Evolutionary conservation across 768 basidiomycete genomes (phyloP).

Genomic region (Russula lepida): DNA sequence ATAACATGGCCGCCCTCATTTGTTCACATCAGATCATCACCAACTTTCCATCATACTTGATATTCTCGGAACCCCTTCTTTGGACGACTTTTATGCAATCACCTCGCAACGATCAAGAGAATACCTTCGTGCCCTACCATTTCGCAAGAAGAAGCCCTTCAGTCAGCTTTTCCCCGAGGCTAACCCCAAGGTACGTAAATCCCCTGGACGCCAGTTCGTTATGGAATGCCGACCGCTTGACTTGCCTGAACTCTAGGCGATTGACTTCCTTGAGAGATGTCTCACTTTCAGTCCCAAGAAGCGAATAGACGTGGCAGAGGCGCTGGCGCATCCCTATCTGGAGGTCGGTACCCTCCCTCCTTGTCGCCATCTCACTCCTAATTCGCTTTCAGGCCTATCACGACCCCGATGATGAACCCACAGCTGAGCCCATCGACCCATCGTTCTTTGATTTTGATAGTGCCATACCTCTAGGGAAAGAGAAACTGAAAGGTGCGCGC

Average conservation of each 20-base stretch:
- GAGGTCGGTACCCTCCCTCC: slow-evolving; percentile 39
- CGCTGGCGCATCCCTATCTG: slow-evolving; percentile 83
- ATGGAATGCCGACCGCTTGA: not conserved
- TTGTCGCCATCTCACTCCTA: not conserved
- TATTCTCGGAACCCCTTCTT: slow-evolving; percentile 81
- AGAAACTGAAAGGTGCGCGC: slow-evolving; percentile 53
- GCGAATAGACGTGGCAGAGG: slow-evolving; percentile 81
- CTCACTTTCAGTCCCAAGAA: slow-evolving; percentile 81
- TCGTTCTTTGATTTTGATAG: slow-evolving; percentile 81
- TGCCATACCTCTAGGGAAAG: slow-evolving; percentile 54
- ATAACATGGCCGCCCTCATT: not conserved
- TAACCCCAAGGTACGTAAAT: slow-evolving; percentile 46
- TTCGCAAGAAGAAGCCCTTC: slow-evolving; percentile 73
- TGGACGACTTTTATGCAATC: slow-evolving; percentile 94
- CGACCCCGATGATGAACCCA: slow-evolving; percentile 83
- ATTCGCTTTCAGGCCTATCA: slow-evolving; percentile 59
- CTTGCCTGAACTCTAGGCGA: slow-evolving; percentile 37
- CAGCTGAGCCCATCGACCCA: slow-evolving; percentile 64
- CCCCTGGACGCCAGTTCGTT: not conserved
- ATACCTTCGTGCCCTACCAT: slow-evolving; percentile 83
- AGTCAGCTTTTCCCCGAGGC: slow-evolving; percentile 64
- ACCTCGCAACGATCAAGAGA: slow-evolving; percentile 72
- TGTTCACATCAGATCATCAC: slow-evolving; percentile 66
- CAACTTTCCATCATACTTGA: slow-evolving; percentile 90
- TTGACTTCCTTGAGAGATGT: slow-evolving; percentile 73